A percentile compares a stretch with the other conserved stretches of the same genome.
phyloP scores from a whole-genome alignment of 2,329 filamentous ascomycete genomes.

The Curvularia sp. region DNA sequence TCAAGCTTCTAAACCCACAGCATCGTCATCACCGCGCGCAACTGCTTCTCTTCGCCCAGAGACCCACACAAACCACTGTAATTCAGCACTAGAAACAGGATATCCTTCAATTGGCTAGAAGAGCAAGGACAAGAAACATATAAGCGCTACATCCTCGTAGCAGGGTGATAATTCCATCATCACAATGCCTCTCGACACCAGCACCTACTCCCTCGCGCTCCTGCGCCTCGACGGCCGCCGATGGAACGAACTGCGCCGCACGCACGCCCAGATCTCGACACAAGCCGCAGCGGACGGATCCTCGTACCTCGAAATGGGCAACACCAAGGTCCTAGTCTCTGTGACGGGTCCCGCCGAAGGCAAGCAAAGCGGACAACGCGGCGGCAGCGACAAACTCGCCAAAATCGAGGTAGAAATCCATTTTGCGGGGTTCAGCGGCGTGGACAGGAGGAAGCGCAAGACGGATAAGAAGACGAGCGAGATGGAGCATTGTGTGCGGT shows the following conservation, averaged over 20 bases:
- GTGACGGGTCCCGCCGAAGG: conserved; percentile 84
- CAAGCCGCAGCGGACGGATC: conserved; percentile 93
- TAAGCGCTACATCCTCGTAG: neutral
- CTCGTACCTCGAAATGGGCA: conserved; percentile 94
- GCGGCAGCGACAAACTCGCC: conserved; percentile 61
- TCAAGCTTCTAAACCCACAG: conserved; percentile 8
- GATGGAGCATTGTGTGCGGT: conserved; percentile 78
- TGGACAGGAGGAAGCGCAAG: conserved; percentile 80
- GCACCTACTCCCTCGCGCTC: conserved; percentile 85
- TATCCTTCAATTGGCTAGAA: too few relatives aligned
- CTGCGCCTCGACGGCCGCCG: conserved; percentile 73
- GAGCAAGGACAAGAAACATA: neutral
- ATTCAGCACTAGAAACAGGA: neutral
- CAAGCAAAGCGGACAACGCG: conserved; percentile 57
- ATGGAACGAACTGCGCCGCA: conserved; percentile 94
- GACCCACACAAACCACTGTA: neutral
- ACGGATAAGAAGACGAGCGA: conserved; percentile 76
- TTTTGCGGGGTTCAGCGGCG: conserved; percentile 84
- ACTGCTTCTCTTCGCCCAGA: neutral
- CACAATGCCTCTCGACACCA: conserved; percentile 90
- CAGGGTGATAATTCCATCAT: too few relatives aligned
- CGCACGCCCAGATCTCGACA: conserved; percentile 88
- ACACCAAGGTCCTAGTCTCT: conserved; percentile 95
- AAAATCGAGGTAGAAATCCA: conserved; percentile 82
- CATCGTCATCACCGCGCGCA: conserved; percentile 12